Evolutionary conservation across 2,329 filamentous ascomycete species (phyloP).

Genomic region (Trichoderma sp.): DNA sequence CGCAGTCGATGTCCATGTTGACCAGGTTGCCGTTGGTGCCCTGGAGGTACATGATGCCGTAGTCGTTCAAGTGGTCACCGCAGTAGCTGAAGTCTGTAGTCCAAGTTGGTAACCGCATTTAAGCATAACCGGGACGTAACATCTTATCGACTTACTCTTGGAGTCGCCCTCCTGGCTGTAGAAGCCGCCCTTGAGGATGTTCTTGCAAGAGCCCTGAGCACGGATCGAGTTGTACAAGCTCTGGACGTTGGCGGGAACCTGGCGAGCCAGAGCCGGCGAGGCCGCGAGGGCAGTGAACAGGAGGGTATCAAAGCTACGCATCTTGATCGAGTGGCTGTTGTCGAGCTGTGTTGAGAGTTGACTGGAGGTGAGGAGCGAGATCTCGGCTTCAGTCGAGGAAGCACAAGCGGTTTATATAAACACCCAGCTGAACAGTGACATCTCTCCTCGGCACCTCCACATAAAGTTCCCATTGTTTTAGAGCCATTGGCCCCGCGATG

Average conservation of each 20-base stretch:
- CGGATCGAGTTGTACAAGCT: conserved; percentile 38
- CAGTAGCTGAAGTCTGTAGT: conserved; percentile 39
- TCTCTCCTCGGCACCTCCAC: background rate
- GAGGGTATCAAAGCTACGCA: conserved; percentile 16
- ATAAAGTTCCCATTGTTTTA: background rate
- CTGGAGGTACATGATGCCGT: conserved; percentile 49
- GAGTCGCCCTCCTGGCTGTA: conserved; percentile 35
- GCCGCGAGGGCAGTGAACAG: conserved; percentile 18
- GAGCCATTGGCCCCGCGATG: conserved; percentile 2
- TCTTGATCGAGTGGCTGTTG: conserved; percentile 4
- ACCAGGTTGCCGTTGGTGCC: conserved; percentile 39
- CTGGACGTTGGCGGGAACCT: conserved; percentile 33
- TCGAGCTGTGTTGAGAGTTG: background rate
- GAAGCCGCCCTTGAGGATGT: conserved; percentile 37
- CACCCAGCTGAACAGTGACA: background rate
- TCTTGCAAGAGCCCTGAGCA: conserved; percentile 34
- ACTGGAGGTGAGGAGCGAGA: background rate
- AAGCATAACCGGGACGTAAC: background rate
- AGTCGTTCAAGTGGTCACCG: conserved; percentile 42
- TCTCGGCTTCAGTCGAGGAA: background rate
- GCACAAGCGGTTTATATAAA: background rate
- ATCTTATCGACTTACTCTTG: conserved; percentile 29
- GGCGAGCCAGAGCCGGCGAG: conserved; percentile 26
- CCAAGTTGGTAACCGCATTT: background rate
- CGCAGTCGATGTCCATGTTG: conserved; percentile 51